Evolutionary conservation across 106 monocot species (phyloP).

Genomic region (Gastrodia elata): DNA sequence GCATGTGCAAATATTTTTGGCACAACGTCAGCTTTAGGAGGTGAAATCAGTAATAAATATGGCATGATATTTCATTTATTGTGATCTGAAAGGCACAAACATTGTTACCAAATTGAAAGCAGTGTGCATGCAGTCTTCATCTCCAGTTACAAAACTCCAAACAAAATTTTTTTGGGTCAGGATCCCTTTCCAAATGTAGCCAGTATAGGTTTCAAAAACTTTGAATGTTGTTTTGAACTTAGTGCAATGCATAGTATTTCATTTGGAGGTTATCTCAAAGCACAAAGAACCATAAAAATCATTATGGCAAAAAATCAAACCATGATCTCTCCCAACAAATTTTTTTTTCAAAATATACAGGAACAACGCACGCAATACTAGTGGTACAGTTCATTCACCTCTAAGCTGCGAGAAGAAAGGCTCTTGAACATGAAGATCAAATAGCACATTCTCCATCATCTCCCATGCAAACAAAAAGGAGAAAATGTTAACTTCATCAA

Average conservation of each 20-base stretch:
- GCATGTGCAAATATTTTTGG: not conserved
- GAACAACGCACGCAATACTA: not conserved
- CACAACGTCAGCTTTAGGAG: not conserved
- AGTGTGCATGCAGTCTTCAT: not conserved
- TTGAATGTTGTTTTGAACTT: too few relatives aligned
- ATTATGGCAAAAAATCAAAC: too few relatives aligned
- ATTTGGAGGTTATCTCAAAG: too few relatives aligned
- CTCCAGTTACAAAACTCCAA: not conserved
- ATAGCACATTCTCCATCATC: conserved; percentile 34
- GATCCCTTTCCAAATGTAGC: too few relatives aligned
- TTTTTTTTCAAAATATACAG: too few relatives aligned
- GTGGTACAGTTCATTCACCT: conserved; percentile 23
- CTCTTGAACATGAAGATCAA: conserved; percentile 69
- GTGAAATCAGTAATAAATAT: not conserved
- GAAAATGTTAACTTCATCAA: not conserved
- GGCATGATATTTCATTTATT: conserved; percentile 1
- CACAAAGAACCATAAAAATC: too few relatives aligned
- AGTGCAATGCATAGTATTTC: too few relatives aligned
- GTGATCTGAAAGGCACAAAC: not conserved
- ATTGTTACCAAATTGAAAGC: not conserved
- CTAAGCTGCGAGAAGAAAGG: conserved; percentile 76
- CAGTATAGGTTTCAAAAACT: too few relatives aligned
- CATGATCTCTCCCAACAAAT: too few relatives aligned
- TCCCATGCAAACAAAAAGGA: conserved; percentile 10
- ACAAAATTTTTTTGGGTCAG: too few relatives aligned